phyloP scores from a whole-genome alignment of 208 protist genomes.

The Acanthamoeba royreba region DNA sequence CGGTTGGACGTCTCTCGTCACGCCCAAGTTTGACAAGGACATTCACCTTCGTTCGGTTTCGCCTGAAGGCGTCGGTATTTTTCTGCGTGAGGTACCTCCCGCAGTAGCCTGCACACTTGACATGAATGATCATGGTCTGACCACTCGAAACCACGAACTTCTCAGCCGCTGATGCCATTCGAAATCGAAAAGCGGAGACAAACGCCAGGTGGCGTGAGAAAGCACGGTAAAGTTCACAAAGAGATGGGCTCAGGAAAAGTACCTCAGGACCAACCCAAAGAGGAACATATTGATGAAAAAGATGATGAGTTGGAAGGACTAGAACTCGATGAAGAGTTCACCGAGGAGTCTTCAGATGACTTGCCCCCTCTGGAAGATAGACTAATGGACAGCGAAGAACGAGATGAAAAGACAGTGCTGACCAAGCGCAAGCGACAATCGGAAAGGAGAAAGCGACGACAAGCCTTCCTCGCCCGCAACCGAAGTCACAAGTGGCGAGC shows the following conservation, averaged over 20 bases:
- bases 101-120: too few species aligned
- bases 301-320: too few species aligned
- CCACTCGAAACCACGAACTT: background rate
- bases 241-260: too few species aligned
- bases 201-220: background rate
- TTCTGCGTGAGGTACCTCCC: conserved; percentile 11
- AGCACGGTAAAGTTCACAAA: background rate
- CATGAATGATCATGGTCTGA: background rate
- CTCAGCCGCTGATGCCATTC: conserved; percentile 18
- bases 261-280: background rate
- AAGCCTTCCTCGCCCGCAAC: conserved; percentile 14
- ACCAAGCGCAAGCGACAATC: background rate
- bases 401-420: too few species aligned
- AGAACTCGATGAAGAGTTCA: too few species aligned
- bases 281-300: background rate
- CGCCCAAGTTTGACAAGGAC: background rate
- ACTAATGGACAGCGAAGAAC: too few species aligned
- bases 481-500: background rate
- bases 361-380: too few species aligned
- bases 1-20: conserved; percentile 39
- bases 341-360: too few species aligned
- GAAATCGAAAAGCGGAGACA: background rate
- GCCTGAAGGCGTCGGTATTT: conserved; percentile 16
- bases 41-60: background rate
- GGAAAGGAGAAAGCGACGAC: background rate